phyloP scores from a whole-genome alignment of 2,329 filamentous ascomycete species.

The Atkinsonella hypoxylon region DNA sequence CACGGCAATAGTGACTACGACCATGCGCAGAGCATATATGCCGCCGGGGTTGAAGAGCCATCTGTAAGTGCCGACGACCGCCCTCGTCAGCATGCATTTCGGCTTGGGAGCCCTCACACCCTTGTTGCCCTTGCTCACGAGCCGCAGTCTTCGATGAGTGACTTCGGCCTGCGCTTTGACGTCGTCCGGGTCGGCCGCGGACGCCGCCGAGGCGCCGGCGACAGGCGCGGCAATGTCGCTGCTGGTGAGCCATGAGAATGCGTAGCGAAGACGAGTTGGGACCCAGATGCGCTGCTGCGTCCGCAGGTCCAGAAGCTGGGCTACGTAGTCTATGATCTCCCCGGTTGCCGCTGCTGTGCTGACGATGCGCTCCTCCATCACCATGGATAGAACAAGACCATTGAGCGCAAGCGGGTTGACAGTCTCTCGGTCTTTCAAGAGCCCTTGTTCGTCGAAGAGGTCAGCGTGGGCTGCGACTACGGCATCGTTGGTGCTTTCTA shows the following conservation, averaged over 20 bases:
- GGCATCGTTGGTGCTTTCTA: slow-evolving; percentile 24
- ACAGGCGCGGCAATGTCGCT: slow-evolving; percentile 11
- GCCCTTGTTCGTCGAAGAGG: slow-evolving; percentile 29
- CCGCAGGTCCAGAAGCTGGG: slow-evolving; percentile 23
- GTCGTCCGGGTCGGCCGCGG: slow-evolving; percentile 11
- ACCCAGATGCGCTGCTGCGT: slow-evolving; percentile 28
- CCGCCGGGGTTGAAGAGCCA: slow-evolving; percentile 32
- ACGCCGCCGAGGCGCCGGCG: slow-evolving; percentile 9
- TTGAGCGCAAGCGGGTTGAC: slow-evolving; percentile 18
- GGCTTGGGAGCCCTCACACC: slow-evolving; percentile 6
- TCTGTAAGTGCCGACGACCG: slow-evolving; percentile 20
- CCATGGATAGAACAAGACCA: slow-evolving; percentile 33
- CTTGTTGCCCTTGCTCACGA: slow-evolving; percentile 17
- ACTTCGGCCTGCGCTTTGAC: slow-evolving; percentile 20
- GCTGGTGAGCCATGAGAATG: slow-evolving; percentile 25
- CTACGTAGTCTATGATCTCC: slow-evolving; percentile 23
- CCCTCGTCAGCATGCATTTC: slow-evolving; percentile 12
- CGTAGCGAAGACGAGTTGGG: slow-evolving; percentile 27
- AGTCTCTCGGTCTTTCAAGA: slow-evolving; percentile 17
- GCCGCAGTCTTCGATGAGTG: slow-evolving; percentile 23
- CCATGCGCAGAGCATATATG: slow-evolving; percentile 35
- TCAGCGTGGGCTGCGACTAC: slow-evolving; percentile 27
- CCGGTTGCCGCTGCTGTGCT: slow-evolving; percentile 17
- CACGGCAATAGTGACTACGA: slow-evolving; percentile 32
- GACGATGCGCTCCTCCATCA: slow-evolving; percentile 32